A percentile compares a stretch with the other conserved stretches of the same genome.
Conservation (phyloP, 805 yeast genomes). For the Yarrowia sp. region DNA sequence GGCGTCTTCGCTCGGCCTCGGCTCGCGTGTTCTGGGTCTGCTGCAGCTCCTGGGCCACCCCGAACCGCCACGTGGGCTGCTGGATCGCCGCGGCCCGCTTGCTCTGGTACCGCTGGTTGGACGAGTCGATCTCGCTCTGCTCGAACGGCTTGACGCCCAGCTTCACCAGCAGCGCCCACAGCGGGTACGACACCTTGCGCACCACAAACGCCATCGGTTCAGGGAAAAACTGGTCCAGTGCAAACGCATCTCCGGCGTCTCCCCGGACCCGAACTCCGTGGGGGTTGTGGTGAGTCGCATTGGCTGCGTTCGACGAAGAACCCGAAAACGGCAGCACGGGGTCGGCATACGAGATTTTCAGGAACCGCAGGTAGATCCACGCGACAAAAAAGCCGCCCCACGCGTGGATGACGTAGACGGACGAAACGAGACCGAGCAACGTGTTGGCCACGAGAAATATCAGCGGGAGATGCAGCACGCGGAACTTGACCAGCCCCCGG, state of each 20-base stretch:
- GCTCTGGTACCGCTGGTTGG: slow-evolving; percentile 60
- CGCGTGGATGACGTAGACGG: slow-evolving; percentile 46
- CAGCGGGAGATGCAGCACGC: slow-evolving; percentile 53
- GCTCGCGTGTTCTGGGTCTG: slow-evolving; percentile 43
- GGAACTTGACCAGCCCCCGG: slow-evolving; percentile 56
- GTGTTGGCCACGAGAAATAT: slow-evolving; percentile 50
- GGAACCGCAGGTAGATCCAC: slow-evolving; percentile 82
- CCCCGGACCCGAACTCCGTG: slow-evolving; percentile 59
- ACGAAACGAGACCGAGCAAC: slow-evolving; percentile 46
- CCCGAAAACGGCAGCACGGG: slow-evolving; percentile 58
- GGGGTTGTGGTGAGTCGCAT: slow-evolving; percentile 39
- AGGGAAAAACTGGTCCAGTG: slow-evolving; percentile 85
- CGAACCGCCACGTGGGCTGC: slow-evolving; percentile 41
- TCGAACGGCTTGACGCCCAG: slow-evolving; percentile 65
- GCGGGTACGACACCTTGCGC: slow-evolving; percentile 38
- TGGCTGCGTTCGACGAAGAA: slow-evolving; percentile 29
- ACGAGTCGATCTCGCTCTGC: slow-evolving; percentile 71
- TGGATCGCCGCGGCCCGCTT: slow-evolving; percentile 9
- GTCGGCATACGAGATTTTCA: slow-evolving; percentile 63
- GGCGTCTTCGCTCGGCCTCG: slow-evolving; percentile 50
- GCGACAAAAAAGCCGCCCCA: slow-evolving; percentile 63
- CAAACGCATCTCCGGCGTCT: slow-evolving; percentile 90
- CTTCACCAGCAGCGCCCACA: slow-evolving; percentile 57
- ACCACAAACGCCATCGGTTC: slow-evolving; percentile 57
- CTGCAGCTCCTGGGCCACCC: slow-evolving; percentile 39